Conservation (phyloP, 371 early-diverging fungal genomes). For the Dichotomocladium elegans region DNA sequence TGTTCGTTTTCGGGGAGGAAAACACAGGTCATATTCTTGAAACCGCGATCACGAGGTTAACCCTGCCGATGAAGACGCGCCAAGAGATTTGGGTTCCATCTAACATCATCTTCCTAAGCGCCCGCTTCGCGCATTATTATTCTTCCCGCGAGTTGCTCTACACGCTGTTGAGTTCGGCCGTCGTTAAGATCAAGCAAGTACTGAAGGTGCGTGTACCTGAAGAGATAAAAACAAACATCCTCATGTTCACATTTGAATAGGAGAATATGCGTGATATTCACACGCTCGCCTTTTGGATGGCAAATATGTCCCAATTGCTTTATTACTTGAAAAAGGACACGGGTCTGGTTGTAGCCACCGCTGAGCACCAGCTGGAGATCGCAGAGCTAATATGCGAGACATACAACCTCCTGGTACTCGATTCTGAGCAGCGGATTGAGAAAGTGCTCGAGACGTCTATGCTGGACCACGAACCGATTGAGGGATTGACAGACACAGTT, state of each 20-base stretch:
- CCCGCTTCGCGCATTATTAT: slow-evolving; percentile 83
- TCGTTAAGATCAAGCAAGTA: slow-evolving; percentile 54
- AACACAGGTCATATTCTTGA: slow-evolving; percentile 68
- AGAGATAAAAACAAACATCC: not conserved
- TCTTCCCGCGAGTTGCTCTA: slow-evolving; percentile 68
- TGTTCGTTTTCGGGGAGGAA: slow-evolving; percentile 83
- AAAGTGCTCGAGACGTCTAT: slow-evolving; percentile 67
- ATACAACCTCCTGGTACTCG: slow-evolving; percentile 59
- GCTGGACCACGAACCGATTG: slow-evolving; percentile 71
- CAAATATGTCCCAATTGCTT: slow-evolving; percentile 74
- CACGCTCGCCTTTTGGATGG: slow-evolving; percentile 76
- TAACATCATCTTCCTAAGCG: slow-evolving; percentile 80
- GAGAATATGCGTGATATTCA: slow-evolving; percentile 28
- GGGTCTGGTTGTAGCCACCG: slow-evolving; percentile 62
- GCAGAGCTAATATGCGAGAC: slow-evolving; percentile 75
- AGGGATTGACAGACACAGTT: slow-evolving; percentile 59
- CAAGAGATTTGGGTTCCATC: slow-evolving; percentile 73
- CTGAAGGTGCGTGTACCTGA: slow-evolving; percentile 44
- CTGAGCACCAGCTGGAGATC: slow-evolving; percentile 61
- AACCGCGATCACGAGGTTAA: slow-evolving; percentile 59
- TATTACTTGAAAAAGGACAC: slow-evolving; percentile 83
- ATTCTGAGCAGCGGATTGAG: slow-evolving; percentile 59
- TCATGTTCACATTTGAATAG: slow-evolving; percentile 9
- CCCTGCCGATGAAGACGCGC: slow-evolving; percentile 48
- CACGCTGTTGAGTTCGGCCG: slow-evolving; percentile 54